A percentile compares a stretch with the other conserved stretches of the same genome.
phyloP scores from a whole-genome alignment of 441 rosid species.

The Adansonia madagascariensis region DNA sequence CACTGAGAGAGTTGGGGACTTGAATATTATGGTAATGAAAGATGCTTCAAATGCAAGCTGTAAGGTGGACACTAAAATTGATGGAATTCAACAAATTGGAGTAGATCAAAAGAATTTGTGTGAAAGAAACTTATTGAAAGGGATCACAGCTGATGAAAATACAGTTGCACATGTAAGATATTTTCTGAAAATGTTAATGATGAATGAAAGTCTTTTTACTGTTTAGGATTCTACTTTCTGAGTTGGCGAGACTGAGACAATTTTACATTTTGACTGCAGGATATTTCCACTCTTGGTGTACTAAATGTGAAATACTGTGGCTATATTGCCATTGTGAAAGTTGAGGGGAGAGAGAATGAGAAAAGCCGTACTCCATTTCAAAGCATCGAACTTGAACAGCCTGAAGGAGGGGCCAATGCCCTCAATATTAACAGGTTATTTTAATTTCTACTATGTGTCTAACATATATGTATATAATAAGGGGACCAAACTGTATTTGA shows the following conservation, averaged over 20 bases:
- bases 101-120: slow-evolving; percentile 51
- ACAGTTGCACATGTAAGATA: slow-evolving; percentile 69
- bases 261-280: slow-evolving; percentile 47
- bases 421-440: slow-evolving; percentile 67
- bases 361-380: slow-evolving; percentile 44
- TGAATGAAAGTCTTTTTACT: slow-evolving; percentile 18
- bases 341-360: slow-evolving; percentile 50
- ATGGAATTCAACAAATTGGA: slow-evolving; percentile 59
- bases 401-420: slow-evolving; percentile 79
- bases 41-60: slow-evolving; percentile 58
- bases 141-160: slow-evolving; percentile 73
- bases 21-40: slow-evolving; percentile 48
- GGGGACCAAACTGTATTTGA: background rate
- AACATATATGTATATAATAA: background rate
- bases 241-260: slow-evolving; percentile 8
- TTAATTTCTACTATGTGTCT: background rate
- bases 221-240: slow-evolving; percentile 8
- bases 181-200: slow-evolving; percentile 25
- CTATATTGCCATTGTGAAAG: slow-evolving; percentile 61
- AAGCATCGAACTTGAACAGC: slow-evolving; percentile 60
- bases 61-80: slow-evolving; percentile 70
- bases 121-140: slow-evolving; percentile 67
- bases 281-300: slow-evolving; percentile 57
- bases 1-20: slow-evolving; percentile 55
- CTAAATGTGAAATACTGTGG: slow-evolving; percentile 68